These are phyloP conservation scores for Favolaschia claudopus DNA, from an alignment of 768 basidiomycete species.

Conservation along the genomic window DNA sequence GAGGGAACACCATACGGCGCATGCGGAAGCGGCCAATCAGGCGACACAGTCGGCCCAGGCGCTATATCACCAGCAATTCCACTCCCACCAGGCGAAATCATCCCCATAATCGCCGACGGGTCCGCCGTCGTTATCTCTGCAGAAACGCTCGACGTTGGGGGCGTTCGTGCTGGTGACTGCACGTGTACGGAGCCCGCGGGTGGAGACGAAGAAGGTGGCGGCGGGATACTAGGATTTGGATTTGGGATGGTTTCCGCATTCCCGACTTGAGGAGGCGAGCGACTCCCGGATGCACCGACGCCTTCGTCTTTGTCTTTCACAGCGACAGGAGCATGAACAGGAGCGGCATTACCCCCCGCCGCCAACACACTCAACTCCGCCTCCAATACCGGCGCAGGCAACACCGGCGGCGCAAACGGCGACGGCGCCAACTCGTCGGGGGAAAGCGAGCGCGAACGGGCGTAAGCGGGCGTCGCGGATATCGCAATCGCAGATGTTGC, in stretches of 20 bases:
- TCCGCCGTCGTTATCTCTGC: not conserved
- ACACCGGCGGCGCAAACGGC: constrained; percentile 16
- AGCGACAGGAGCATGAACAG: not conserved
- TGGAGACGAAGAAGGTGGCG: no score
- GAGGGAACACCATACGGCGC: no score
- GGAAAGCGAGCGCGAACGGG: constrained; percentile 14
- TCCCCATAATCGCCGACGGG: no score
- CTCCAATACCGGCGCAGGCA: not conserved
- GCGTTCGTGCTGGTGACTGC: not conserved
- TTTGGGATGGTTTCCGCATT: no score
- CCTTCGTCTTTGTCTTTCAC: no score
- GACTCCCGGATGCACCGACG: no score
- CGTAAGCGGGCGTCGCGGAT: not conserved
- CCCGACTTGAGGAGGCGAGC: no score
- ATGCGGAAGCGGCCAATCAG: constrained; percentile 25
- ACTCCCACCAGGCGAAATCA: no score
- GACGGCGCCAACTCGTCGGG: constrained; percentile 25
- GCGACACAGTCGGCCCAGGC: constrained; percentile 19
- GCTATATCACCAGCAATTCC: not conserved
- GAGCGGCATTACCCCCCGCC: not conserved
- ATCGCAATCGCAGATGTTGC: no score
- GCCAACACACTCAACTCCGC: no score
- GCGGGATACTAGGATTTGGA: no score
- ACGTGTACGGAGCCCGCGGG: not conserved
- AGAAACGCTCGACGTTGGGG: not conserved